Evolutionary conservation across 805 yeast genomes (phyloP).

Genomic region (Kluyveromyces siamensis): DNA sequence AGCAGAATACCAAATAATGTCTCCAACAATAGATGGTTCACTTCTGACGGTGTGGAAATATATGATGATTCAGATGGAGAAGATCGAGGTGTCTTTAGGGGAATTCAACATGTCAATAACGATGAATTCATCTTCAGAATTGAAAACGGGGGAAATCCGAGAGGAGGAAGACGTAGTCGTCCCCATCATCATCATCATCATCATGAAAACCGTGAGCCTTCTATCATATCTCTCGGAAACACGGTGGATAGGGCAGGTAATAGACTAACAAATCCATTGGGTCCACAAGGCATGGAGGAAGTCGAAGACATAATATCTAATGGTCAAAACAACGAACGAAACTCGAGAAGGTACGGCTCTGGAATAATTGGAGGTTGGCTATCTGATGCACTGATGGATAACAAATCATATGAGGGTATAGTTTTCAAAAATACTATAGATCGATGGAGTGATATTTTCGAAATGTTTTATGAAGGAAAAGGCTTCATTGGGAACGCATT

Average conservation of each 20-base stretch:
- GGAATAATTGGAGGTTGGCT: constrained; percentile 7
- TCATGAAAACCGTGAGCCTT: constrained; percentile 18
- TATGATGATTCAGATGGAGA: constrained; percentile 26
- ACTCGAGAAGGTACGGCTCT: constrained; percentile 1
- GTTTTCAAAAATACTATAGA: constrained; percentile 42
- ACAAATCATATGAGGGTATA: constrained; percentile 24
- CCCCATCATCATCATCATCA: constrained; percentile 13
- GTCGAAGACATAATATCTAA: constrained; percentile 23
- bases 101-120: constrained; percentile 25
- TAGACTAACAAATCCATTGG: constrained; percentile 24
- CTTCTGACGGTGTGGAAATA: constrained; percentile 22
- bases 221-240: constrained; percentile 19
- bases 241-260: constrained; percentile 23
- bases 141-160: constrained; percentile 5
- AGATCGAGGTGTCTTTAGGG: constrained; percentile 25
- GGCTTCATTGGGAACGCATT: constrained; percentile 30
- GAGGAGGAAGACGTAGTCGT: constrained; percentile 6
- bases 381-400: constrained; percentile 25
- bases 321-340: constrained; percentile 20
- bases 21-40: constrained; percentile 19
- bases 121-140: constrained; percentile 23
- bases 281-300: constrained; percentile 28
- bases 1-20: constrained; percentile 11
- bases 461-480: constrained; percentile 40
- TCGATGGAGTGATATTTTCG: constrained; percentile 58